Evolutionary conservation across 1,284 basidiomycete species (phyloP).

Genomic region (Irpex sp.): DNA sequence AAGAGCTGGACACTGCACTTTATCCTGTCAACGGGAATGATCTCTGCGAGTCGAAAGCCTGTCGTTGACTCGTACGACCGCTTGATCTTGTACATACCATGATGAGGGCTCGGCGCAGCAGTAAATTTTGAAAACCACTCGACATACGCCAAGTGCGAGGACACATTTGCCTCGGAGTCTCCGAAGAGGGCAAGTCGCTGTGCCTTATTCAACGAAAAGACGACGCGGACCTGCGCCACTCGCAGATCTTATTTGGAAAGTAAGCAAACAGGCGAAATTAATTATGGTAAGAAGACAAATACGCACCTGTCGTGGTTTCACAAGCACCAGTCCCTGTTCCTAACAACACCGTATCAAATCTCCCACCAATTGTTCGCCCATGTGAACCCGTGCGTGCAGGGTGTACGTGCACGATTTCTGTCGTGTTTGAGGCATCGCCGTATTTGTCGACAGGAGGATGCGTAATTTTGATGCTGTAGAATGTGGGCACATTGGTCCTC

Average conservation of each 20-base stretch:
- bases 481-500: conserved; percentile 8
- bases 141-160: conserved; percentile 17
- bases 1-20: background rate
- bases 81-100: conserved; percentile 19
- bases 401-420: conserved; percentile 6
- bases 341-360: conserved; percentile 13
- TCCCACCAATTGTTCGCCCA: background rate
- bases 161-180: conserved; percentile 1
- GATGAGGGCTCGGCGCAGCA: conserved; percentile 11
- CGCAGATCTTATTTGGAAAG: conserved; percentile 1
- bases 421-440: background rate
- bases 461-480: conserved; percentile 14
- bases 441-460: background rate
- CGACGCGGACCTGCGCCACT: conserved; percentile 15
- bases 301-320: background rate
- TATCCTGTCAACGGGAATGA: background rate
- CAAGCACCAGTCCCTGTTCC: background rate
- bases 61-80: background rate
- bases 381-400: conserved; percentile 1
- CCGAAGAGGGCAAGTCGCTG: background rate
- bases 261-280: background rate
- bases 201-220: conserved; percentile 21
- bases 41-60: background rate
- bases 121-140: conserved; percentile 23
- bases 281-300: no score